Evolutionary conservation across 2,329 filamentous ascomycete species (phyloP).

Genomic region (Clonostachys rosea): DNA sequence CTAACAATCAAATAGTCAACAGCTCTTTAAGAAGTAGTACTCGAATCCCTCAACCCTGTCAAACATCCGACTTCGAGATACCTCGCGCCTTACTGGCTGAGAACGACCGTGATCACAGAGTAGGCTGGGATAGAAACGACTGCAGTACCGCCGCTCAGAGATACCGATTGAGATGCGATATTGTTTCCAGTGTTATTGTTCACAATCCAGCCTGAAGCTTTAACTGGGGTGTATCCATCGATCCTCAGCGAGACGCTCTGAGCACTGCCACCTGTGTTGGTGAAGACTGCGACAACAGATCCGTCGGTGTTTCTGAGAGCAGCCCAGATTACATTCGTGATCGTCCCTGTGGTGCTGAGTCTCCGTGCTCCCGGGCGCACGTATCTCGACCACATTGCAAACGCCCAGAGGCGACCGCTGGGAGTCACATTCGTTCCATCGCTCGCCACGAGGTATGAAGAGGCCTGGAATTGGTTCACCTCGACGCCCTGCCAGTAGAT

Average conservation of each 20-base stretch:
- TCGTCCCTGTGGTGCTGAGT: constrained; percentile 16
- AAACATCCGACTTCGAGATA: too few species aligned
- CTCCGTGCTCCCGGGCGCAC: constrained; percentile 28
- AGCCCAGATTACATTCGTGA: constrained; percentile 19
- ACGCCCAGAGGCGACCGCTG: constrained; percentile 24
- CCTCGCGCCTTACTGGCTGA: too few species aligned
- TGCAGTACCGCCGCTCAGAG: constrained; percentile 8
- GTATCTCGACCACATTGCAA: constrained; percentile 30
- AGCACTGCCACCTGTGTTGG: constrained; percentile 19
- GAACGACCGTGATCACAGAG: constrained; percentile 11
- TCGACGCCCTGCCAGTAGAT: constrained; percentile 48
- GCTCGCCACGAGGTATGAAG: constrained; percentile 17
- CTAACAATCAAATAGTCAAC: too few species aligned
- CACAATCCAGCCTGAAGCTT: constrained; percentile 26
- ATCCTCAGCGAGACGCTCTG: constrained; percentile 17
- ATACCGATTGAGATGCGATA: constrained; percentile 9
- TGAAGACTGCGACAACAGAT: constrained; percentile 27
- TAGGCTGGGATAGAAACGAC: constrained; percentile 12
- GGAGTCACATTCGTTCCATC: constrained; percentile 7
- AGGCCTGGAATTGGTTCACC: constrained; percentile 17
- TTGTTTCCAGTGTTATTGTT: constrained; percentile 17
- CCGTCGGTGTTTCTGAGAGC: constrained; percentile 30
- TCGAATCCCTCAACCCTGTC: too few species aligned
- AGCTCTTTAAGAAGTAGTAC: too few species aligned
- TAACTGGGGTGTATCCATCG: constrained; percentile 14